Conservation (phyloP, 257 asterid species). For the Echium plantagineum region DNA sequence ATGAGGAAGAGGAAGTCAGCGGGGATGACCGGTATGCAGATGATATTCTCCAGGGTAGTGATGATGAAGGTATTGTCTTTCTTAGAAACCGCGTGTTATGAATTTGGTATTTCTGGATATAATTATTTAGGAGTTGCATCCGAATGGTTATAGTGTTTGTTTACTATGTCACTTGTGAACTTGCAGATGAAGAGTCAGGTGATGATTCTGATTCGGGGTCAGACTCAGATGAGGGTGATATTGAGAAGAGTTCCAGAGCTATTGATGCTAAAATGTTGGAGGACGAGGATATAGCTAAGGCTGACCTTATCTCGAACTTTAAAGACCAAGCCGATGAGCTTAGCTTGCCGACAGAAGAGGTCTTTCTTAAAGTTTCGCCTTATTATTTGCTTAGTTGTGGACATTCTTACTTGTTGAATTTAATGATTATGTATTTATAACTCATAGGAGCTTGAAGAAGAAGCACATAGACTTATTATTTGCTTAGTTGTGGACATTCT, state of each 20-base stretch:
- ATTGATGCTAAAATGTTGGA: conserved; percentile 39
- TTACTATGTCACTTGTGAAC: not conserved
- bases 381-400: not conserved
- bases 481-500: not conserved
- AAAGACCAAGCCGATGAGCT: conserved; percentile 67
- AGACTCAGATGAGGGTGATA: conserved; percentile 41
- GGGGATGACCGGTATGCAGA: conserved; percentile 65
- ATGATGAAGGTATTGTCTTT: conserved; percentile 45
- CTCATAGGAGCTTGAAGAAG: conserved; percentile 77
- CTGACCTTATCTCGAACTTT: conserved; percentile 50
- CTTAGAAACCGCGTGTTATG: conserved; percentile 5
- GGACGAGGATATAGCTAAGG: conserved; percentile 41
- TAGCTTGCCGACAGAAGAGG: conserved; percentile 73
- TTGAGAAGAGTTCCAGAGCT: conserved; percentile 38
- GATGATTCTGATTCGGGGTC: conserved; percentile 45
- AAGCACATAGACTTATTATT: conserved; percentile 21
- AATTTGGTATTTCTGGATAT: conserved; percentile 3
- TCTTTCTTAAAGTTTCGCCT: too few relatives aligned
- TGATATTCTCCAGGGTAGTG: conserved; percentile 56
- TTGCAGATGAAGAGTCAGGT: conserved; percentile 15
- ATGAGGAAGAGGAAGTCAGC: conserved; percentile 29
- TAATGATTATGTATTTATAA: conserved; percentile 2
- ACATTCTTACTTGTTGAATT: conserved; percentile 1
- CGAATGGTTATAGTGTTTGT: not conserved
- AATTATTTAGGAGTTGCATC: not conserved